These are phyloP conservation scores for Aspergillus sp. DNA, from an alignment of 2,329 filamentous ascomycete genomes.

Conservation along the genomic window DNA sequence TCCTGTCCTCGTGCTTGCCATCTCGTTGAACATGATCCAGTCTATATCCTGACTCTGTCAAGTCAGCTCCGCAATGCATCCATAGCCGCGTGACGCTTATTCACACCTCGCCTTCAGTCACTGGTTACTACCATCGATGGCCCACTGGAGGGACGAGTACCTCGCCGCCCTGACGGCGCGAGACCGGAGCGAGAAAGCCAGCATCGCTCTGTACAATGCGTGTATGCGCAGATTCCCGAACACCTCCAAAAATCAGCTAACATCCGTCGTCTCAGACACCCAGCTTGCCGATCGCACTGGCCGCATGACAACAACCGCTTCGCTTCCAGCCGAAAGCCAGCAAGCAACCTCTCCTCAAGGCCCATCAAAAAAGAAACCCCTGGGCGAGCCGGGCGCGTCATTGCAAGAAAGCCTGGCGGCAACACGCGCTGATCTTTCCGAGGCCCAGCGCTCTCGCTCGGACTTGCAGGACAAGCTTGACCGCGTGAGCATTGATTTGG, in stretches of 20 bases:
- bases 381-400: constrained; percentile 16
- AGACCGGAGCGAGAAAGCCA: constrained; percentile 58
- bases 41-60: not conserved
- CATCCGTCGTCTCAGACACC: constrained; percentile 41
- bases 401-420: constrained; percentile 24
- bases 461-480: constrained; percentile 58
- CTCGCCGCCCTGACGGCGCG: constrained; percentile 61
- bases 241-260: constrained; percentile 1
- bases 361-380: constrained; percentile 20
- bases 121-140: constrained; percentile 33
- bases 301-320: constrained; percentile 35
- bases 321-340: constrained; percentile 13
- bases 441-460: constrained; percentile 65
- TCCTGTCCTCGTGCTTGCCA: too few species aligned
- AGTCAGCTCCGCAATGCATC: constrained; percentile 6
- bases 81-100: too few species aligned
- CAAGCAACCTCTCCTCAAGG: constrained; percentile 18
- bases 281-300: constrained; percentile 59
- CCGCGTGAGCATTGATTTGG: constrained; percentile 54
- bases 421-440: constrained; percentile 58
- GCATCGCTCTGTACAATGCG: constrained; percentile 62
- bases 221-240: constrained; percentile 44
- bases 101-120: not conserved
- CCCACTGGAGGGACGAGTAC: constrained; percentile 75
- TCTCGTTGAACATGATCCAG: too few species aligned